Conservation (phyloP, 805 yeast species). For the Suhomyces faveliae region DNA sequence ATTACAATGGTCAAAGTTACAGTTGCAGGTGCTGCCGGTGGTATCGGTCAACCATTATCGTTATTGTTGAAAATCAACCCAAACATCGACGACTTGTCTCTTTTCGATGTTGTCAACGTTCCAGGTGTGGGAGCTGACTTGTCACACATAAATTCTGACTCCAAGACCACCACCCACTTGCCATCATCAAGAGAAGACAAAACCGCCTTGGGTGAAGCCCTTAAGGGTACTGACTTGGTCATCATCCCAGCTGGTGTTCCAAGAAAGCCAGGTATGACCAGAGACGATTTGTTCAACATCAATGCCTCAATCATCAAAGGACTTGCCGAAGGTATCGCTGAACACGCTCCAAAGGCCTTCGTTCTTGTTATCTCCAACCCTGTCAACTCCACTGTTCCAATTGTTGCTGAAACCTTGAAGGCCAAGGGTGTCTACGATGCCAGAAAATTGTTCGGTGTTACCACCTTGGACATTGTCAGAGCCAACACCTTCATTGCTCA, state of each 20-base stretch:
- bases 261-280: slow-evolving; percentile 92
- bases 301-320: slow-evolving; percentile 78
- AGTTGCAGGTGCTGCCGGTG: slow-evolving; percentile 90
- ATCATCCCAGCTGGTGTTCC: slow-evolving; percentile 86
- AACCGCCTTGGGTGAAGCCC: slow-evolving; percentile 45
- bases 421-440: slow-evolving; percentile 68
- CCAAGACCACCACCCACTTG: slow-evolving; percentile 56
- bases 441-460: slow-evolving; percentile 77
- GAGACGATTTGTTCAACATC: slow-evolving; percentile 83
- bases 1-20: slow-evolving; percentile 62
- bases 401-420: slow-evolving; percentile 77
- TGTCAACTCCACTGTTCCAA: slow-evolving; percentile 89
- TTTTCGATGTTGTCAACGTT: slow-evolving; percentile 80
- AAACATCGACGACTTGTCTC: slow-evolving; percentile 61
- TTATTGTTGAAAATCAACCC: slow-evolving; percentile 72
- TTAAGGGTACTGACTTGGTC: slow-evolving; percentile 48
- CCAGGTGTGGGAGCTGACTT: slow-evolving; percentile 90
- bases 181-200: slow-evolving; percentile 54
- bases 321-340: slow-evolving; percentile 73
- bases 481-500: slow-evolving; percentile 78
- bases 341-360: slow-evolving; percentile 68
- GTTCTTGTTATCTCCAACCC: slow-evolving; percentile 88
- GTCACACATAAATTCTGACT: slow-evolving; percentile 74
- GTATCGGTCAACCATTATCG: slow-evolving; percentile 91
- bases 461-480: slow-evolving; percentile 83